Evolutionary conservation across 768 basidiomycete species (phyloP).

Genomic region (Naganishia antarctica): DNA sequence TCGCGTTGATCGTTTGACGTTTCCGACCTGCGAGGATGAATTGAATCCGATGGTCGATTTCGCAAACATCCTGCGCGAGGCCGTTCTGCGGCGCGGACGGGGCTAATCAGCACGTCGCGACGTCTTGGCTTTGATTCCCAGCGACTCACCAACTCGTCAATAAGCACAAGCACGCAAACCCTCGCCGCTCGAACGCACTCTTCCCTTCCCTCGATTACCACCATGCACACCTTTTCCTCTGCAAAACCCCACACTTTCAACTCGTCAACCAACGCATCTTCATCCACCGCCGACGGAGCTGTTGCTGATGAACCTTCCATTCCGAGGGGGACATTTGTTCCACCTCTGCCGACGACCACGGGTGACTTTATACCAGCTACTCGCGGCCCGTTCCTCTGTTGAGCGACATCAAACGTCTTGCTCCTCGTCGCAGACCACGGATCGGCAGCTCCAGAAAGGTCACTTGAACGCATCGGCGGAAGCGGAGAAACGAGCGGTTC

Average conservation of each 20-base stretch:
- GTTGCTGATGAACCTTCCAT: neutral
- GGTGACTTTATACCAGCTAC: slow-evolving; percentile 5
- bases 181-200: slow-evolving; percentile 88
- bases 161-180: slow-evolving; percentile 82
- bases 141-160: slow-evolving; percentile 87
- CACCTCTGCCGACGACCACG: slow-evolving; percentile 47
- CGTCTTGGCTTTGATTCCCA: no score
- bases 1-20: slow-evolving; percentile 75
- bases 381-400: slow-evolving; percentile 21
- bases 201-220: slow-evolving; percentile 77
- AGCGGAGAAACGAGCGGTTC: neutral
- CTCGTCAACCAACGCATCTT: slow-evolving; percentile 49
- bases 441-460: neutral
- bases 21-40: slow-evolving; percentile 86
- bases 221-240: slow-evolving; percentile 86
- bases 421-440: neutral
- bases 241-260: slow-evolving; percentile 82
- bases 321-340: neutral
- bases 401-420: neutral
- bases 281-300: neutral
- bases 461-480: neutral
- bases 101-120: slow-evolving; percentile 19
- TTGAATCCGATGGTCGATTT: slow-evolving; percentile 92
- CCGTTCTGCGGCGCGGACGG: slow-evolving; percentile 60
- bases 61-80: slow-evolving; percentile 80